These are phyloP conservation scores for Solanum sitiens DNA, from an alignment of 257 asterid species.

Conservation along the genomic window DNA sequence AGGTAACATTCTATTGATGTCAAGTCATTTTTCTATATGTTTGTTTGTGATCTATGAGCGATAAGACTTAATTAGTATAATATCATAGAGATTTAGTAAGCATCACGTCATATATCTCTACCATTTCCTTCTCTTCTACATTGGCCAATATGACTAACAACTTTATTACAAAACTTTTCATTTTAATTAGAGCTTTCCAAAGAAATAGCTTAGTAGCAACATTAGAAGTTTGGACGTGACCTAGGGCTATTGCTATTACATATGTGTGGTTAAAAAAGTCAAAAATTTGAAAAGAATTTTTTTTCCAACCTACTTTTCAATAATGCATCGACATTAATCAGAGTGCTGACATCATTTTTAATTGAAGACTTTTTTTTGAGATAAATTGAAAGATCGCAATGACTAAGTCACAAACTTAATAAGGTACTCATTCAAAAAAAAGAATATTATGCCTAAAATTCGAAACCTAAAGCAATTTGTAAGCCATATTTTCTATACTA, in stretches of 20 bases:
- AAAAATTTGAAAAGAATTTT: no score
- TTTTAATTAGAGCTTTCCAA: conserved; percentile 6
- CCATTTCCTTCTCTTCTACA: background rate
- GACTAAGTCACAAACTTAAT: background rate
- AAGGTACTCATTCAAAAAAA: background rate
- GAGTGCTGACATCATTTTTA: background rate
- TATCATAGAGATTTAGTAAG: background rate
- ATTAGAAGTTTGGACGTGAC: background rate
- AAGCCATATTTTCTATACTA: background rate
- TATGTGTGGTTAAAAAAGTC: no score
- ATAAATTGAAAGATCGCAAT: background rate
- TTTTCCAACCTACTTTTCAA: no score
- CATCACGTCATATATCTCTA: background rate
- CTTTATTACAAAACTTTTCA: conserved; percentile 1
- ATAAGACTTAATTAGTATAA: background rate
- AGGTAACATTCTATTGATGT: background rate
- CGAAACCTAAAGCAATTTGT: background rate
- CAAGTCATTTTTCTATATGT: background rate
- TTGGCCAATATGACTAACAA: background rate
- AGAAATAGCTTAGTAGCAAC: conserved; percentile 2
- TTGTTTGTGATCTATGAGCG: background rate
- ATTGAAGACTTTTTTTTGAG: background rate
- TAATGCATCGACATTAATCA: no score
- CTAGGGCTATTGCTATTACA: background rate
- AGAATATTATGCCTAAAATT: background rate